Evolutionary conservation across 1,284 basidiomycete species (phyloP).

Genomic region (Pholiota adiposa): DNA sequence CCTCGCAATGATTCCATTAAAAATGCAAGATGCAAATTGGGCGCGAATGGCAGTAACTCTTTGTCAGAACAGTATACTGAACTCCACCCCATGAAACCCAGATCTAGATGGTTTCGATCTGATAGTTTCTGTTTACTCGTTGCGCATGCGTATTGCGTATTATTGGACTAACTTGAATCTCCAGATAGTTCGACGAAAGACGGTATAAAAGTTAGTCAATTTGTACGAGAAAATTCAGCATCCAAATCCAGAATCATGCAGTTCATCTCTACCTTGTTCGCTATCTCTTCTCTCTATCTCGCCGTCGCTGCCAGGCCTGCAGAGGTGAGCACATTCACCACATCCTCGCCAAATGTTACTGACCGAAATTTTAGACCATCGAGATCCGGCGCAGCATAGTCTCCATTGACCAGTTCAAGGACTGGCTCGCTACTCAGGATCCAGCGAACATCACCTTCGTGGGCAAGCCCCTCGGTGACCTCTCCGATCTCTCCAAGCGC

Average conservation of each 20-base stretch:
- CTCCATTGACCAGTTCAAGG: slow-evolving; percentile 13
- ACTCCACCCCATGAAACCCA: too few species aligned
- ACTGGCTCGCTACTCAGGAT: slow-evolving; percentile 29
- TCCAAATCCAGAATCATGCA: slow-evolving; percentile 4
- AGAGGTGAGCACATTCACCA: neutral
- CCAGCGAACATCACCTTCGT: slow-evolving; percentile 26
- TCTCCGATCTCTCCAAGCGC: neutral
- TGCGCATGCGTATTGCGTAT: neutral
- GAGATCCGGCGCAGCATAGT: neutral
- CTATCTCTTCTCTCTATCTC: neutral
- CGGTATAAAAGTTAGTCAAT: neutral
- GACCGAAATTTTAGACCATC: neutral
- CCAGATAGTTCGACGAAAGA: neutral
- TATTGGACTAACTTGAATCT: too few species aligned
- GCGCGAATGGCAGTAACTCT: too few species aligned
- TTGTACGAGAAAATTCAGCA: neutral
- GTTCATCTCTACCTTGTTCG: neutral
- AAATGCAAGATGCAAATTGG: too few species aligned
- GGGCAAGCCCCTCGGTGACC: neutral
- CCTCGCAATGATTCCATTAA: too few species aligned
- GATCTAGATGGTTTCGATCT: neutral
- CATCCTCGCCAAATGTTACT: neutral
- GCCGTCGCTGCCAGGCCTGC: slow-evolving; percentile 1
- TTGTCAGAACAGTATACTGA: too few species aligned
- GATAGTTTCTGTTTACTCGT: neutral